Evolutionary conservation across 139 green algal genomes (phyloP), one percentile per base, ranked within the genome.

Genomic region (Medakamo hakoo): DNA sequence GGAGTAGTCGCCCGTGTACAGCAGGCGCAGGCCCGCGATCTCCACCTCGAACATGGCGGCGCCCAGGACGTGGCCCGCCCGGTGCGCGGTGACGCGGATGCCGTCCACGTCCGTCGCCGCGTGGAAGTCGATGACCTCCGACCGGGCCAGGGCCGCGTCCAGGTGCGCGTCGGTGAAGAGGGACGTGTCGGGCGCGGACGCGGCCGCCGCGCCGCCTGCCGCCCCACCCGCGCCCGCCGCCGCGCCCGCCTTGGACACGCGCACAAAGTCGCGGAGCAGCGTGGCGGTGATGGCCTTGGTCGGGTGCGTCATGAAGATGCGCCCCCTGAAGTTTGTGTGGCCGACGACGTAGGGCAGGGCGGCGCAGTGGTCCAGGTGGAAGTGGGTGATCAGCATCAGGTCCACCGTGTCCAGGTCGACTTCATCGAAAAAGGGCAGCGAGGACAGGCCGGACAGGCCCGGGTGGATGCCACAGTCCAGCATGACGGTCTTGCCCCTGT

Each of bases 11-110:
- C 88, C 88, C 1, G 93, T 99, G 80, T 99, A 99, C 52, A 99
- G 81, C 63, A 87, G 75, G 27, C 84, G 69, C 77, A 91, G 79
- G 48, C 93, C 92, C 25, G 70, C 86, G 25, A 98, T 88, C 68
- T 97, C 86, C 25, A 99, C 86, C 79, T 90, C 84, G 77, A 98
- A 99, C 93, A 98, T 98, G 31, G 87, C 89, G n/a, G 93, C 93
- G 20, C 93, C 93, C 69, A 98, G 73, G 57, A 98, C 92, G 71
- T 99, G 93, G 1, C 92, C 93, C 0, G 92, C 93, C 1, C 83
- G 77, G 69, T 94, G 95, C 0, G 86, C 76, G 5, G 84, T 94
- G 57, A 98, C 77, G 67, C 82, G 68, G 57, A 95, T 90, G 68
- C 86, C 88, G 9, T 84, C 74, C 19, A 94, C 62, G 61, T 87